phyloP scores from a whole-genome alignment of 306 rosid genomes.

The Sechiopsis laciniata region DNA sequence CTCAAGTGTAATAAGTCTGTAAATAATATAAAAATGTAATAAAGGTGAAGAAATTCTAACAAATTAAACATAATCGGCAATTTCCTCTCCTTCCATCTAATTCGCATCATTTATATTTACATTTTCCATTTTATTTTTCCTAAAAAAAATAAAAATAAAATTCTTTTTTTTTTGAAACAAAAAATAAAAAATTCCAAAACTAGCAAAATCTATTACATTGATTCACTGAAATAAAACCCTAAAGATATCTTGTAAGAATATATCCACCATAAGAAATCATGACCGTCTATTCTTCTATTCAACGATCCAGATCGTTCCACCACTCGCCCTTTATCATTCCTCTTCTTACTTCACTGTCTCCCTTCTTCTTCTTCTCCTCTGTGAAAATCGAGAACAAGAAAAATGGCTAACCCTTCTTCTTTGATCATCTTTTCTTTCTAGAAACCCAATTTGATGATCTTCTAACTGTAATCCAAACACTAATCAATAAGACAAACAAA shows the following conservation, averaged over 20 bases:
- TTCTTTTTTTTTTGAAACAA: too few species aligned
- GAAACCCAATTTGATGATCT: constrained; percentile 32
- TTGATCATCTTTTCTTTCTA: constrained; percentile 23
- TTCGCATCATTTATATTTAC: background rate
- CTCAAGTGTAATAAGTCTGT: too few species aligned
- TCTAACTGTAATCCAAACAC: constrained; percentile 21
- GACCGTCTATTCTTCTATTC: constrained; percentile 29
- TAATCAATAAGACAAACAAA: constrained; percentile 12
- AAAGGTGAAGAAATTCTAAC: too few species aligned
- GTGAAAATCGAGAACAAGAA: constrained; percentile 18
- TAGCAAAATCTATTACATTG: constrained; percentile 13
- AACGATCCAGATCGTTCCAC: constrained; percentile 34
- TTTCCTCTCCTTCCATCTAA: constrained; percentile 5
- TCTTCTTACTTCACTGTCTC: constrained; percentile 35
- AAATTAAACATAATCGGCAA: too few species aligned
- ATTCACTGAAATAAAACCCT: constrained; percentile 56
- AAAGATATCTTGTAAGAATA: constrained; percentile 25
- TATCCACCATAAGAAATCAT: constrained; percentile 23
- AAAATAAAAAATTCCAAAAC: background rate
- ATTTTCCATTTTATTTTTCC: background rate
- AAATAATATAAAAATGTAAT: too few species aligned
- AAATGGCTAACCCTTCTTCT: constrained; percentile 37
- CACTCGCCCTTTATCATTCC: constrained; percentile 52
- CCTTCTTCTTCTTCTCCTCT: constrained; percentile 12
- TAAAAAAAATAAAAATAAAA: background rate